phyloP scores from a whole-genome alignment of 148 eudicot species.

The Rheum nobile region DNA sequence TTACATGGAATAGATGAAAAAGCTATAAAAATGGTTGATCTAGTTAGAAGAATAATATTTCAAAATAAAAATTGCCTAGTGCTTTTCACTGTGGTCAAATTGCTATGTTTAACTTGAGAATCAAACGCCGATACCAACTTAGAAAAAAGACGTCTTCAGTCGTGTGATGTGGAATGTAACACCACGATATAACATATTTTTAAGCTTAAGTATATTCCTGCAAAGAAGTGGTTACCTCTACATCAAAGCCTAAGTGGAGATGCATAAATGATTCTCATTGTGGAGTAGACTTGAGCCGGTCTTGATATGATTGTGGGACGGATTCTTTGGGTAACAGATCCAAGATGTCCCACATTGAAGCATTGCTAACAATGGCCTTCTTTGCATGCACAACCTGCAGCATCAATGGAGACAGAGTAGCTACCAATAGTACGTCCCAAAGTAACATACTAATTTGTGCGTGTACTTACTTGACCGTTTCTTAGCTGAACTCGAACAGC shows the following conservation, averaged over 20 bases:
- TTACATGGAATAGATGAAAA: too few species aligned
- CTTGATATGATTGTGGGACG: conserved; percentile 55
- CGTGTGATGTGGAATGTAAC: too few species aligned
- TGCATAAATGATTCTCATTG: conserved; percentile 99
- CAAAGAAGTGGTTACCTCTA: conserved; percentile 43
- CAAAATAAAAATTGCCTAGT: too few species aligned
- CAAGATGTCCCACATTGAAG: conserved; percentile 99
- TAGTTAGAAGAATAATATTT: too few species aligned
- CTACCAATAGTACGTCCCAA: neutral
- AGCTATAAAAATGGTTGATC: too few species aligned
- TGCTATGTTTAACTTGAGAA: neutral
- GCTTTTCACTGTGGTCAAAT: too few species aligned
- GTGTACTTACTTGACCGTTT: conserved; percentile 72
- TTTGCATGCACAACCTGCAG: conserved; percentile 81
- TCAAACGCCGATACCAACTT: neutral
- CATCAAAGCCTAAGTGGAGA: conserved; percentile 93
- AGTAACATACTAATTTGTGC: neutral
- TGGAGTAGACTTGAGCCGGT: conserved; percentile 50
- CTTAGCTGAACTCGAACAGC: conserved; percentile 83
- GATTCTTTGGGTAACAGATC: conserved; percentile 56
- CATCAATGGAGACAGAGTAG: conserved; percentile 6
- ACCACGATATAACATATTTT: neutral
- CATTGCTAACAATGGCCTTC: conserved; percentile 97
- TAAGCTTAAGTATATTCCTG: neutral
- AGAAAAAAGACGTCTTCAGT: too few species aligned